phyloP scores from a whole-genome alignment of 768 basidiomycete species.

The Mycena filopes region DNA sequence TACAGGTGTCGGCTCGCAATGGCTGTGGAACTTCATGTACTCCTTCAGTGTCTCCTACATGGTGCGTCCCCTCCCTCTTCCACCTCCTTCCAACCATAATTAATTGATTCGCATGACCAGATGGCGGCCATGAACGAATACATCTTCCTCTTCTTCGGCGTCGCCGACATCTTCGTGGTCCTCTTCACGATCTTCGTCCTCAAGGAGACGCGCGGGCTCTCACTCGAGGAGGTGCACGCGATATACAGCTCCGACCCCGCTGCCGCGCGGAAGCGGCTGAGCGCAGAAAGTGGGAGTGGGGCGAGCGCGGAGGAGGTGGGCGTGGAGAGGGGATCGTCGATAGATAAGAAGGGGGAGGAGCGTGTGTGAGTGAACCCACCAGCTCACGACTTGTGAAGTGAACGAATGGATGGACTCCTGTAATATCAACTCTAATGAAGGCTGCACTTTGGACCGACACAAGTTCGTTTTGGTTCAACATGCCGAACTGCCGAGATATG shows the following conservation, averaged over 20 bases:
- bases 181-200: constrained; percentile 17
- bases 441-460: too few species aligned
- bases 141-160: constrained; percentile 22
- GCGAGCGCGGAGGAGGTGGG: too few species aligned
- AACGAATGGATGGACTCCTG: too few species aligned
- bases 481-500: too few species aligned
- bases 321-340: too few species aligned
- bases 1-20: constrained; percentile 18
- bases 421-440: too few species aligned
- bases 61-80: background rate
- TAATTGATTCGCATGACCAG: background rate
- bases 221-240: constrained; percentile 16
- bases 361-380: too few species aligned
- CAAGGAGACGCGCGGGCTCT: constrained; percentile 19
- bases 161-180: constrained; percentile 18
- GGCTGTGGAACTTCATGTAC: constrained; percentile 22
- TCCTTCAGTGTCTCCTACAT: constrained; percentile 23
- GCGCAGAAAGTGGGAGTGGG: too few species aligned
- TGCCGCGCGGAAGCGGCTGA: too few species aligned
- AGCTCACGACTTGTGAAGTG: too few species aligned
- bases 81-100: background rate
- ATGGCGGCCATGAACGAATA: constrained; percentile 18
- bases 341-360: too few species aligned
- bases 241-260: constrained; percentile 3
- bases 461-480: too few species aligned